Percentiles rank a stretch among this genome's conserved stretches.
Conservation (phyloP, 768 basidiomycete species). For the Tylopilus felleus region DNA sequence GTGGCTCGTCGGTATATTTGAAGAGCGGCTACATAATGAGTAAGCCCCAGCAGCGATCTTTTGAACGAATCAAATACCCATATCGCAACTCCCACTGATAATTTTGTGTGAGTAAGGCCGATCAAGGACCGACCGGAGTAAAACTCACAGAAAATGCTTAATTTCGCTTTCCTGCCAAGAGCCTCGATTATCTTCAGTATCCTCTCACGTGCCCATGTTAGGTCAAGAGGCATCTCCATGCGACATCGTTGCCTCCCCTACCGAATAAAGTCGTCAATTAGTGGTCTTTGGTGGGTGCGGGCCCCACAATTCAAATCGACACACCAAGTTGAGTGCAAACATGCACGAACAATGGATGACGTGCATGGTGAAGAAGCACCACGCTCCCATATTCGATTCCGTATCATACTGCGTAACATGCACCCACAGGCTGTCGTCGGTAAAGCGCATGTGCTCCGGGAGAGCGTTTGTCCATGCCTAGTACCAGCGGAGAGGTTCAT, state of each 20-base stretch:
- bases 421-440: constrained; percentile 61
- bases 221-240: constrained; percentile 22
- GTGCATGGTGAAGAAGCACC: constrained; percentile 80
- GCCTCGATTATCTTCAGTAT: constrained; percentile 38
- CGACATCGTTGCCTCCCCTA: constrained; percentile 34
- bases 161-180: constrained; percentile 40
- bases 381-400: constrained; percentile 71
- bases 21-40: constrained; percentile 52
- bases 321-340: constrained; percentile 61
- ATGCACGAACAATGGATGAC: constrained; percentile 65
- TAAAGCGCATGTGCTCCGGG: constrained; percentile 70
- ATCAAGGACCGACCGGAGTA: constrained; percentile 33
- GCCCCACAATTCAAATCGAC: constrained; percentile 21
- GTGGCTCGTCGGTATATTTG: constrained; percentile 60
- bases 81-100: constrained; percentile 56
- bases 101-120: constrained; percentile 11
- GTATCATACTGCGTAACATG: constrained; percentile 80
- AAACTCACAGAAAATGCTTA: constrained; percentile 45
- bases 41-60: constrained; percentile 22
- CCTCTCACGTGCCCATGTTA: constrained; percentile 37
- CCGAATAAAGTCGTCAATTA: not conserved
- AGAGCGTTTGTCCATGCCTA: constrained; percentile 66
- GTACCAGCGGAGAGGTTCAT: constrained; percentile 6
- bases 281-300: not conserved
- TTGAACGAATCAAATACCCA: constrained; percentile 47